Conservation (phyloP, 2,329 filamentous ascomycete species). For the Arthroderma uncinatum region DNA sequence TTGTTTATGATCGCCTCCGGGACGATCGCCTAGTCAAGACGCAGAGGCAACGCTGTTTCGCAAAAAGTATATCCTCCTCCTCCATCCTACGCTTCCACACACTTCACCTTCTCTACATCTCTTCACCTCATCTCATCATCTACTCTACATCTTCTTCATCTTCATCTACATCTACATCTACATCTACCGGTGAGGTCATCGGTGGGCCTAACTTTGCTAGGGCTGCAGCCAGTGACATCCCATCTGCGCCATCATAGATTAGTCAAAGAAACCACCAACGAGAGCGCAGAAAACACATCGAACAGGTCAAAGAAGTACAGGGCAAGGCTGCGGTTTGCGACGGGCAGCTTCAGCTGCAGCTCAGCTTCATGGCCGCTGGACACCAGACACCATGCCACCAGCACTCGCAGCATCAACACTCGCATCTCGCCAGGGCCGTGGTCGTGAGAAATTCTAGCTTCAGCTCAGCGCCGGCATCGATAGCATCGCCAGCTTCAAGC, state of each 20-base stretch:
- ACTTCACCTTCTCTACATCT: neutral
- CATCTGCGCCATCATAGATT: neutral
- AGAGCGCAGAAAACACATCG: neutral
- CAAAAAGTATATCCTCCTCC: neutral
- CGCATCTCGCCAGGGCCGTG: slow-evolving; percentile 40
- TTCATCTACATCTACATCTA: neutral
- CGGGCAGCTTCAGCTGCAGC: neutral
- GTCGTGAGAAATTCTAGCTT: slow-evolving; percentile 35
- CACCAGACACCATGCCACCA: neutral
- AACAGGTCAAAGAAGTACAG: neutral
- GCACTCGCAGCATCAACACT: slow-evolving; percentile 29
- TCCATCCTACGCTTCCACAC: neutral
- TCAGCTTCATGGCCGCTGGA: slow-evolving; percentile 6
- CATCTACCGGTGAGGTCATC: slow-evolving; percentile 2
- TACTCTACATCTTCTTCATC: neutral
- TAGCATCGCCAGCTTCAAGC: slow-evolving; percentile 6
- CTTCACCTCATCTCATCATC: neutral
- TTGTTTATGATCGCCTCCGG: too few species aligned
- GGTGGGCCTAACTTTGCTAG: slow-evolving; percentile 1
- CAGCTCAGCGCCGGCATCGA: slow-evolving; percentile 17
- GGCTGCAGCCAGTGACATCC: neutral
- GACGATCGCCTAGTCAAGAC: too few species aligned
- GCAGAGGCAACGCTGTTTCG: neutral
- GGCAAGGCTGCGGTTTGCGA: neutral
- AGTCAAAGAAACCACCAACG: neutral